Evolutionary conservation across 148 eudicot genomes (phyloP), one percentile per base, ranked within the genome.

Genomic region (Fagopyrum homotropicum): DNA sequence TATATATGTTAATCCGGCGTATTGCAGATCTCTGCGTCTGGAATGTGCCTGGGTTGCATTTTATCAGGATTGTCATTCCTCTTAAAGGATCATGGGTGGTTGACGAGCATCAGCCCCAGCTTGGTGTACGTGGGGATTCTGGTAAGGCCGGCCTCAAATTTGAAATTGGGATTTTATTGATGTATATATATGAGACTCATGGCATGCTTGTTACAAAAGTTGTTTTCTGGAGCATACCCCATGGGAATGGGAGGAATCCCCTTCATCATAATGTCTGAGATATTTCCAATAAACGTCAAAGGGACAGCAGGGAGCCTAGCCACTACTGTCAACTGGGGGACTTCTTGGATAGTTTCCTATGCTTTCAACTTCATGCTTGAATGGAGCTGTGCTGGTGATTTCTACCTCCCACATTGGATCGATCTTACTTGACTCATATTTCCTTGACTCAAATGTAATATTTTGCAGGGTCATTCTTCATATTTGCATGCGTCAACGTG

Each of bases 241-340:
- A 17, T 77, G 22, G 83, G 83, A 66, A 70, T 81, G 80, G 83
- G 83, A 78, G 83, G 83, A 68, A 75, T 81, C 71, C 83, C 83
- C 48, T 81, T 29, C 45, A 40, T 81, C n/a, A 69, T 81, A 19
- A 74, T 81, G 81, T 81, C 83, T 9, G 83, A 81, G 79, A 40
- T 77, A n/a, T 57, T 77, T 59, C 79, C 79, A 52, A 72, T 77
- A n/a, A 77, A 77, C 40, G 72, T 72, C 29, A 77, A 72, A 76
- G 78, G 78, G 4, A 4, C 64, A 15, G 78, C 73, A 3, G 78
- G 78, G 70, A 69, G 78, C 48, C 0, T 76, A 40, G 78, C 78
- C 15, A 76, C 78, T 7, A 15, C 43, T 7, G 78, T 76, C 50
- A 76, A 69, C 63, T 76, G 78, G 64, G 50, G 16, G 5, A 66